phyloP scores from a whole-genome alignment of 306 rosid genomes.

The Ochetophila trinervis region DNA sequence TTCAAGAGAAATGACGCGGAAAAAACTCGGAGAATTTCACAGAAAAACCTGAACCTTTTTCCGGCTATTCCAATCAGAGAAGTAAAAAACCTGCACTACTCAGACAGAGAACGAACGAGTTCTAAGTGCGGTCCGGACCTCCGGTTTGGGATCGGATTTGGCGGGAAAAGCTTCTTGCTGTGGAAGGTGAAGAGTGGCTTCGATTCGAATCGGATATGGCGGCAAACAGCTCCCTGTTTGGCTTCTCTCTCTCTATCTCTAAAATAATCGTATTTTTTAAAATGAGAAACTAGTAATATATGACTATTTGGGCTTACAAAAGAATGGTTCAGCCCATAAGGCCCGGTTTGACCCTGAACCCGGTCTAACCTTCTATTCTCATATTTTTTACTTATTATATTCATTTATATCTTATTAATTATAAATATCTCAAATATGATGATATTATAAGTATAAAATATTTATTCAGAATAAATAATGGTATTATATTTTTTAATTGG shows the following conservation, averaged over 20 bases:
- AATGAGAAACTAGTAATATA: too few species aligned
- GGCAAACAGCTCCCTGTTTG: constrained; percentile 4
- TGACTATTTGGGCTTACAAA: not conserved
- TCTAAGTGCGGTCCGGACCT: not conserved
- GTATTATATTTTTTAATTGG: too few species aligned
- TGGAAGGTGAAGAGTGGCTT: not conserved
- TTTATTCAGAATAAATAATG: too few species aligned
- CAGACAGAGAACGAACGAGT: constrained; percentile 1
- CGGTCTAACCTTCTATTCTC: too few species aligned
- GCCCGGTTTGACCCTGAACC: too few species aligned
- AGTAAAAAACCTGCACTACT: not conserved
- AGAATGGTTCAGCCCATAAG: too few species aligned
- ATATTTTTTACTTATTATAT: too few species aligned
- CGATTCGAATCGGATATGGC: constrained; percentile 23
- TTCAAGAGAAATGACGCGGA: not conserved
- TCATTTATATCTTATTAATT: too few species aligned
- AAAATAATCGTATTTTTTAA: not conserved
- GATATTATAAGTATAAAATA: too few species aligned
- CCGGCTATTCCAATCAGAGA: constrained; percentile 14
- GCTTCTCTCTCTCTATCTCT: not conserved
- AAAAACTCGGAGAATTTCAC: constrained; percentile 11
- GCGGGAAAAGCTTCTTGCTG: constrained; percentile 41
- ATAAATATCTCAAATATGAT: too few species aligned
- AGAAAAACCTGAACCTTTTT: constrained; percentile 17
- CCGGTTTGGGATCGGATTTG: constrained; percentile 19